Conservation (phyloP, 2,329 filamentous ascomycete genomes). For the Penicillium sp. region DNA sequence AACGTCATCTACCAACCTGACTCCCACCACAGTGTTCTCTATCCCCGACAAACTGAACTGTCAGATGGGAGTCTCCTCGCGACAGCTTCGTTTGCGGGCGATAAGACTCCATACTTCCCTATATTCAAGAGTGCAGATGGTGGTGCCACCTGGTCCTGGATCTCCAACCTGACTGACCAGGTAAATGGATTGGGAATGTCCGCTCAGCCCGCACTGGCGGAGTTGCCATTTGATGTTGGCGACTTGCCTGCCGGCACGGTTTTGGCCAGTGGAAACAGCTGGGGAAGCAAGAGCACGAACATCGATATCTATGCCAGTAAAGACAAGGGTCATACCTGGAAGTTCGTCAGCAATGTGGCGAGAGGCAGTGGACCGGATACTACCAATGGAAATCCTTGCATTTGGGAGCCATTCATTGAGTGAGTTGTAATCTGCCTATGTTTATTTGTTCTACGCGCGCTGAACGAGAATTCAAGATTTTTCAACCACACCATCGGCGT, state of each 20-base stretch:
- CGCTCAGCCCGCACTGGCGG: slow-evolving; percentile 71
- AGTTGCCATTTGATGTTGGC: slow-evolving; percentile 62
- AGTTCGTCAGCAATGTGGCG: slow-evolving; percentile 68
- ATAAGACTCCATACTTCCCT: slow-evolving; percentile 4
- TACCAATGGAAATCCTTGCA: slow-evolving; percentile 66
- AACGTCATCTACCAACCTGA: slow-evolving; percentile 5
- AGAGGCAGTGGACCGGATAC: slow-evolving; percentile 63
- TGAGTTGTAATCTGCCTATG: neutral
- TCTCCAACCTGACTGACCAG: slow-evolving; percentile 65
- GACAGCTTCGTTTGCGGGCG: neutral
- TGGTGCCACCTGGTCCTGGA: slow-evolving; percentile 64
- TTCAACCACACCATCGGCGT: slow-evolving; percentile 63
- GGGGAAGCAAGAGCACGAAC: slow-evolving; percentile 56
- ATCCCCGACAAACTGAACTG: slow-evolving; percentile 3
- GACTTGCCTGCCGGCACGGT: slow-evolving; percentile 66
- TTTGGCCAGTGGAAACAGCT: slow-evolving; percentile 61
- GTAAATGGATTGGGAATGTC: slow-evolving; percentile 68
- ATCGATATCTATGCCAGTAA: slow-evolving; percentile 70
- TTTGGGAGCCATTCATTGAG: slow-evolving; percentile 72
- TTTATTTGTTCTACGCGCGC: neutral
- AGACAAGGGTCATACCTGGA: slow-evolving; percentile 66
- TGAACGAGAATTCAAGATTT: slow-evolving; percentile 39
- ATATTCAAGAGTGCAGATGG: slow-evolving; percentile 46
- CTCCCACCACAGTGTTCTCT: neutral
- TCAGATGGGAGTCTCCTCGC: slow-evolving; percentile 4